These are phyloP conservation scores for Cucurbita pepo DNA, from an alignment of 306 rosid genomes.

Conservation along the genomic window DNA sequence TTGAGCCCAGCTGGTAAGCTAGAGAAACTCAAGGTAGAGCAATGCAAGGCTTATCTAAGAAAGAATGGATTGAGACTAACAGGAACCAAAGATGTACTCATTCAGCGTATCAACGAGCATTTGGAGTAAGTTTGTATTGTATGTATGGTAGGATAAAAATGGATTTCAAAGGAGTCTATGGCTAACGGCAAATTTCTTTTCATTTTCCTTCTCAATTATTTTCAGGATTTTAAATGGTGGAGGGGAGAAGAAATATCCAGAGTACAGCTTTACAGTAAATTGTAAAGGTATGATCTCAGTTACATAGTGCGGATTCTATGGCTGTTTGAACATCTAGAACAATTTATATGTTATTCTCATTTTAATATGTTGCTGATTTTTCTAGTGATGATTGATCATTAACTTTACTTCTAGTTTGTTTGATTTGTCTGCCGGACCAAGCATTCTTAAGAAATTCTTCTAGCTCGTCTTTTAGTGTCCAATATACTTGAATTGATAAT, in stretches of 20 bases:
- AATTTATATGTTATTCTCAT: not conserved
- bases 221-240: conserved; percentile 67
- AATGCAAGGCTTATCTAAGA: conserved; percentile 63
- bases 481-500: too few relatives aligned
- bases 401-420: too few relatives aligned
- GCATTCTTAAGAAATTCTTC: too few relatives aligned
- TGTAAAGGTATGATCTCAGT: conserved; percentile 48
- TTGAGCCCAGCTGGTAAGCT: conserved; percentile 30
- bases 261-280: conserved; percentile 46
- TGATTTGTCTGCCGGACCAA: too few relatives aligned
- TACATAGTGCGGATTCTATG: not conserved
- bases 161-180: not conserved
- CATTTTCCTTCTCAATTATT: not conserved
- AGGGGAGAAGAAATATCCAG: conserved; percentile 60
- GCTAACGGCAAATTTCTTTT: conserved; percentile 1
- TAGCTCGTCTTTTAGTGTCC: too few relatives aligned
- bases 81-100: conserved; percentile 54
- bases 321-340: not conserved
- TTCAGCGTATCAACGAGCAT: conserved; percentile 63
- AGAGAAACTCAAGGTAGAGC: conserved; percentile 60
- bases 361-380: not conserved
- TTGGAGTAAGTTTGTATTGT: conserved; percentile 33
- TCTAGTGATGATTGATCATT: too few relatives aligned
- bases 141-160: not conserved
- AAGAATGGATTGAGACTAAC: conserved; percentile 66